Percentiles rank a stretch among this genome's conserved stretches.
phyloP scores from a whole-genome alignment of 495 filamentous ascomycete species.

The Lophium mytilinum region DNA sequence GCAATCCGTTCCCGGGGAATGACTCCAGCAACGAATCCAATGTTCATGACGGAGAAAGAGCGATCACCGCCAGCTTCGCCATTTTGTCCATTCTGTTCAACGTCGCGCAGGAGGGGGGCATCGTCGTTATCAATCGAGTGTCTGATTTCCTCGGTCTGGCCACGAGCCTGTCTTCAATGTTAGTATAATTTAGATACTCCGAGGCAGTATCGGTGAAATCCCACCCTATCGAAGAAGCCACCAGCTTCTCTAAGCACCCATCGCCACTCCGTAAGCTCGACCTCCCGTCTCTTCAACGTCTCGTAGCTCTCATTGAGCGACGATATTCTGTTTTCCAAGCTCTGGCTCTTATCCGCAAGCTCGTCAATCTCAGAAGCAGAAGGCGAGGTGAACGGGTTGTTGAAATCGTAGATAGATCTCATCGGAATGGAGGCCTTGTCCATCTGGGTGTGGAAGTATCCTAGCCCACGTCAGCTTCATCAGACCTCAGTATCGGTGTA shows the following conservation, averaged over 20 bases:
- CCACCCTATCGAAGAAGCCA: constrained; percentile 84
- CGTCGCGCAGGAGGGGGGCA: constrained; percentile 38
- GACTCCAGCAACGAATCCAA: constrained; percentile 98
- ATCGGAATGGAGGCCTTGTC: constrained; percentile 81
- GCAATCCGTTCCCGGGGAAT: constrained; percentile 89
- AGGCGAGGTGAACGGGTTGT: constrained; percentile 72
- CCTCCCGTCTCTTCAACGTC: constrained; percentile 91
- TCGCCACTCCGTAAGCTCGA: constrained; percentile 94
- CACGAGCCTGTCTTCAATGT: constrained; percentile 56
- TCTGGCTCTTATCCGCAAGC: constrained; percentile 82
- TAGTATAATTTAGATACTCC: constrained; percentile 7
- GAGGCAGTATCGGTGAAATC: background rate
- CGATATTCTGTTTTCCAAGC: constrained; percentile 80
- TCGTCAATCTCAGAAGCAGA: constrained; percentile 91
- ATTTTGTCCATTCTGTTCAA: constrained; percentile 62
- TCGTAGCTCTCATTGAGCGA: constrained; percentile 97
- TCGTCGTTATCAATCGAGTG: constrained; percentile 83
- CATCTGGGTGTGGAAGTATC: constrained; percentile 91
- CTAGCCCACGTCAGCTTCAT: constrained; percentile 35
- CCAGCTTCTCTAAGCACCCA: constrained; percentile 94
- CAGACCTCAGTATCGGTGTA: background rate
- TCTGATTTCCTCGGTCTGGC: constrained; percentile 92
- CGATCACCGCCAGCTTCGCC: constrained; percentile 63
- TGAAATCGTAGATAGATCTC: constrained; percentile 75
- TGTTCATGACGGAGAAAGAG: constrained; percentile 92